A percentile compares a stretch with the other conserved stretches of the same genome.
phyloP scores from a whole-genome alignment of 352 stramenopile species.

The Pythium brachiatum region DNA sequence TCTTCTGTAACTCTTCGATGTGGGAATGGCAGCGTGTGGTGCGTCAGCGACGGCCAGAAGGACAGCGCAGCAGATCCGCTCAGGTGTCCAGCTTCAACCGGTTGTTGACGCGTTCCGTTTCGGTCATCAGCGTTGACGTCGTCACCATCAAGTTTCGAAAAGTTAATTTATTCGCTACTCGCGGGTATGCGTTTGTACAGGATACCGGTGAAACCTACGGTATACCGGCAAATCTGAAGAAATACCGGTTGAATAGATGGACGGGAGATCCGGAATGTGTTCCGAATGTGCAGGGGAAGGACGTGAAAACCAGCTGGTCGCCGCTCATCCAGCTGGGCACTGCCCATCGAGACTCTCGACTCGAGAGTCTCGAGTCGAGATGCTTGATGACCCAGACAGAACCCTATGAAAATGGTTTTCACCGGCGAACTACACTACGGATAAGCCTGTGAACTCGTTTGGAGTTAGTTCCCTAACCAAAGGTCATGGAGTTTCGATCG shows the following conservation, averaged over 20 bases:
- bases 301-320: slow-evolving; percentile 8
- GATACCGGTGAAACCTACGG: not conserved
- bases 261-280: not conserved
- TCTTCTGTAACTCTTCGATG: not conserved
- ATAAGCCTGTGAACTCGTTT: too few relatives aligned
- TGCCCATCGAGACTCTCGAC: not conserved
- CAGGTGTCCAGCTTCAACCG: slow-evolving; percentile 22
- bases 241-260: not conserved
- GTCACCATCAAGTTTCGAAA: slow-evolving; percentile 17
- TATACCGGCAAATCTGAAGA: not conserved
- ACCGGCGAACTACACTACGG: too few relatives aligned
- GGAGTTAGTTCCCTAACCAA: too few relatives aligned
- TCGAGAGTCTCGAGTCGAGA: too few relatives aligned
- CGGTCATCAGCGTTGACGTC: slow-evolving; percentile 19
- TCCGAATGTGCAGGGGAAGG: not conserved
- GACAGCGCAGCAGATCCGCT: not conserved
- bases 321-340: not conserved
- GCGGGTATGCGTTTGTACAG: not conserved
- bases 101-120: slow-evolving; percentile 22
- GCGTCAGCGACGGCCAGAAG: slow-evolving; percentile 7
- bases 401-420: too few relatives aligned
- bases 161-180: slow-evolving; percentile 2
- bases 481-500: too few relatives aligned
- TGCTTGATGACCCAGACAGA: too few relatives aligned
- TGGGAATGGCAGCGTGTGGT: slow-evolving; percentile 3